Base-by-base conservation (phyloP, 139 green algal species). In the Micromonas commoda region DNA sequence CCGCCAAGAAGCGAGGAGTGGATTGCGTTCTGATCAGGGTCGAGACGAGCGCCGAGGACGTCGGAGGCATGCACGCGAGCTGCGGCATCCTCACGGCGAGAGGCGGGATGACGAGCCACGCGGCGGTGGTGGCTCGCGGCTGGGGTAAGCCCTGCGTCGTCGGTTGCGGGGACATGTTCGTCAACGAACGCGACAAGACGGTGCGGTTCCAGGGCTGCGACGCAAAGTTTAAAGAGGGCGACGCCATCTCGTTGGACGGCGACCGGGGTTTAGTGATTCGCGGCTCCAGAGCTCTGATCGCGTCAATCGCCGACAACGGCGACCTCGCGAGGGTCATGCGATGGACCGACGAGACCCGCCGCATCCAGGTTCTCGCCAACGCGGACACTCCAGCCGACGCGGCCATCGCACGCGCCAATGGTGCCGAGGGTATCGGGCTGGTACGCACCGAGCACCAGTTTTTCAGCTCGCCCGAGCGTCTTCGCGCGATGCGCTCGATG, bases 91-190 rank as follows among this genome's bases (percentile, higher is more conserved):
- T 96, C n/a, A 96, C 91, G 13, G 77, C 82, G 35, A 84, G 90
- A 54, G 91, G 91, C 39, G 92, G 91, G 60, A 95, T 96, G 91
- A 96, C 92, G 39, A 87, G 70, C 9, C 91, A 96, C 82, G 91
- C 91, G 6, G 91, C 91, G 29, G 91, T 96, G 24, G 91, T 96
- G 37, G 91, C 91, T 3, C 89, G 91, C 16, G 92, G 91, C 54
- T 96, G 92, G 91, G 91, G 91, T 75, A 96, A 96, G 89, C 91
- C 92, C n/a, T 96, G 92, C 86, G 85, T 96, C 53, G 91, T 84
- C 67, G 91, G 91, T 65, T 57, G 45, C 45, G 45, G 16, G 9
- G 45, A 16, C 45, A 57, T 16, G 45, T 57, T 57, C 45, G 45
- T 57, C 9, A 9, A 57, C 45, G 9, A 9, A 57, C 45, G 28